Conservation (phyloP, 2,329 filamentous ascomycete species). For the Fusarium oligoseptatum region DNA sequence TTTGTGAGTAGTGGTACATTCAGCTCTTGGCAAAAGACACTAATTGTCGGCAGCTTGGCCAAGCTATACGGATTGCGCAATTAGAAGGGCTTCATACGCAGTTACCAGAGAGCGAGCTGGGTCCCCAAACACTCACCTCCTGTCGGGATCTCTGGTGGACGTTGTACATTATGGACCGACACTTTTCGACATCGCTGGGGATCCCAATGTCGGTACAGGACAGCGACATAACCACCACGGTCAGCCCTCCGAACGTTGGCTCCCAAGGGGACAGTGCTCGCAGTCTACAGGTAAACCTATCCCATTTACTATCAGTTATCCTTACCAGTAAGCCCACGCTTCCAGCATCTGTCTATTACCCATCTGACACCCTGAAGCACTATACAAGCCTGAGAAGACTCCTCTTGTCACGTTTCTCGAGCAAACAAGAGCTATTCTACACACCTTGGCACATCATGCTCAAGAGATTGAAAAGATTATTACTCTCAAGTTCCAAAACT, state of each 20-base stretch:
- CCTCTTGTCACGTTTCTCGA: conserved; percentile 53
- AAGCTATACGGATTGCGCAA: conserved; percentile 57
- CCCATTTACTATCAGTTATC: conserved; percentile 53
- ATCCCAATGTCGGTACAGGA: conserved; percentile 55
- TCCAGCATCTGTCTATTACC: not conserved
- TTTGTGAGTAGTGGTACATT: conserved; percentile 35
- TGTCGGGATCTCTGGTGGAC: conserved; percentile 59
- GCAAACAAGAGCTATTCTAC: conserved; percentile 52
- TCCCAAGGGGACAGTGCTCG: conserved; percentile 49
- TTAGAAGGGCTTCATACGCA: conserved; percentile 58
- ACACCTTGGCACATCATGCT: conserved; percentile 53
- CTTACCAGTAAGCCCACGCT: conserved; percentile 48
- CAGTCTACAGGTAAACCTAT: conserved; percentile 53
- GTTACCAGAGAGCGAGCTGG: conserved; percentile 53
- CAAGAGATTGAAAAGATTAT: conserved; percentile 56
- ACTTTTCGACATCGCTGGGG: conserved; percentile 56
- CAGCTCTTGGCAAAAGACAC: not conserved
- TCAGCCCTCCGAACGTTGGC: conserved; percentile 44
- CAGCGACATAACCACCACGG: conserved; percentile 53
- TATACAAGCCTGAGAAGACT: conserved; percentile 54
- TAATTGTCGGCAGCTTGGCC: conserved; percentile 48
- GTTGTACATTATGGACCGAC: conserved; percentile 56
- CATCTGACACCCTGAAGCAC: conserved; percentile 39
- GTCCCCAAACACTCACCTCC: conserved; percentile 46
- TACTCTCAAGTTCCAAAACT: conserved; percentile 50